Evolutionary conservation across 225 moss, liverwort and hornwort genomes (phyloP).

Genomic region (Rhytidiadelphus loreus): DNA sequence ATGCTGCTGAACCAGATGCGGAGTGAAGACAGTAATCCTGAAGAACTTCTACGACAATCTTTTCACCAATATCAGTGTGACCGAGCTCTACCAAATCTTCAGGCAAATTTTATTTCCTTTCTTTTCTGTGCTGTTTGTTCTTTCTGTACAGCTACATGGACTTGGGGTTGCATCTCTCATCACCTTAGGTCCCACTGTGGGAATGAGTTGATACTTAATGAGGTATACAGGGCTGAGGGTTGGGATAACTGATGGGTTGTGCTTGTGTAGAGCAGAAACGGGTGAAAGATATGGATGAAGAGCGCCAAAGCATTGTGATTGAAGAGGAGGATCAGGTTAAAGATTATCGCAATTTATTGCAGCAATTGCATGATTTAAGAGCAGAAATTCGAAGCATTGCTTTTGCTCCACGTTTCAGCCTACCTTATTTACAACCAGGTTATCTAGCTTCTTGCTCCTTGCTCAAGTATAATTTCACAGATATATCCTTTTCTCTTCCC

Average conservation of each 20-base stretch:
- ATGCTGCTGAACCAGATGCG: conserved; percentile 99
- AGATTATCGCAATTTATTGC: conserved; percentile 59
- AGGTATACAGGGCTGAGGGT: not conserved
- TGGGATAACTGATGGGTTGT: not conserved
- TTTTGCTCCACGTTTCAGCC: conserved; percentile 64
- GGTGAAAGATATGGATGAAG: conserved; percentile 73
- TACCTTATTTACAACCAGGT: conserved; percentile 92
- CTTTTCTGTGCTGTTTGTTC: not conserved
- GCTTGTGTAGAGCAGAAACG: conserved; percentile 50
- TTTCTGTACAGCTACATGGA: not conserved
- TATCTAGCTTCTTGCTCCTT: not conserved
- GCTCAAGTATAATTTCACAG: not conserved
- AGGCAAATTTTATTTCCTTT: conserved; percentile 21
- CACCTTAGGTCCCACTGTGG: not conserved
- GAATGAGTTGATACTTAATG: not conserved
- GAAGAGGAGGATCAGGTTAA: conserved; percentile 77
- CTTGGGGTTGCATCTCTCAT: not conserved
- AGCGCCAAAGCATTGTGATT: conserved; percentile 62
- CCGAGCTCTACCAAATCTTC: conserved; percentile 81
- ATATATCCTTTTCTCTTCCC: not conserved
- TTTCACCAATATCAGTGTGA: conserved; percentile 95
- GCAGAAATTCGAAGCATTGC: conserved; percentile 57
- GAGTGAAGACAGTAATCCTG: conserved; percentile 93
- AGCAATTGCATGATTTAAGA: conserved; percentile 59
- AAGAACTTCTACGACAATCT: conserved; percentile 73